Base-by-base conservation (phyloP, 2,329 filamentous ascomycete species). In the Elsinoe australis region DNA sequence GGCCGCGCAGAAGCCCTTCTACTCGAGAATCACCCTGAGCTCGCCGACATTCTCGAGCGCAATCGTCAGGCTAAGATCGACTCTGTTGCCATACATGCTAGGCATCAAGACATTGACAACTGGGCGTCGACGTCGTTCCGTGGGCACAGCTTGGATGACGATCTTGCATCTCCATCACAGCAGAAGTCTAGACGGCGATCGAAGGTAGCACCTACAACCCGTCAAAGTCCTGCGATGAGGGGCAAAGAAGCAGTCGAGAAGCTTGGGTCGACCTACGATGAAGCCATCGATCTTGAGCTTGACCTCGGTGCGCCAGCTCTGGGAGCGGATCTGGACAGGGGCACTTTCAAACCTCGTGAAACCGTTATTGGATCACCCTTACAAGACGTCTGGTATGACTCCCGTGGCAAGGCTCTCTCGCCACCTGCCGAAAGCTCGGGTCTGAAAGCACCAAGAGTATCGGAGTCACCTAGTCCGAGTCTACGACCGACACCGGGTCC, bases 1-100 rank as follows among this genome's bases (percentile, higher is more conserved):
- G 84, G 83, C 2, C 77, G 82, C 53, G 78, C 83, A 1, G 83
- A 92, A 52, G 56, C 76, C 4, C 59, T 80, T 0, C 71, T 89
- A 1, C 77, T 81, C 49, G 79, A 86, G 51, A 74, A 70, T 17
- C 71, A 85, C 55, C 81, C 82, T 0, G 72, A 78, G 45, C 68
- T 87, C 10, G 74, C 73, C 2, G 71, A 74, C 49, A 78, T 82
- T 35, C 79, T 89, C 29, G 75, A 83, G 6, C 82, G 85, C 54
- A 83, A 86, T 52, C 73, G 69, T 50, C 80, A 79, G 52, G 72
- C 79, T 15, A 81, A 85, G 51, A 75, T 94, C 7, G 85, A 83
- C 60, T 83, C 87, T 14, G 85, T 95, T 69, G 76, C 79, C 2
- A 82, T 87, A 53, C 83, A 78, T 53, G 64, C 71, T 68, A 54